Evolutionary conservation across 2,329 filamentous ascomycete genomes (phyloP), one percentile per base, ranked within the genome.

Genomic region (Alternaria sp.): DNA sequence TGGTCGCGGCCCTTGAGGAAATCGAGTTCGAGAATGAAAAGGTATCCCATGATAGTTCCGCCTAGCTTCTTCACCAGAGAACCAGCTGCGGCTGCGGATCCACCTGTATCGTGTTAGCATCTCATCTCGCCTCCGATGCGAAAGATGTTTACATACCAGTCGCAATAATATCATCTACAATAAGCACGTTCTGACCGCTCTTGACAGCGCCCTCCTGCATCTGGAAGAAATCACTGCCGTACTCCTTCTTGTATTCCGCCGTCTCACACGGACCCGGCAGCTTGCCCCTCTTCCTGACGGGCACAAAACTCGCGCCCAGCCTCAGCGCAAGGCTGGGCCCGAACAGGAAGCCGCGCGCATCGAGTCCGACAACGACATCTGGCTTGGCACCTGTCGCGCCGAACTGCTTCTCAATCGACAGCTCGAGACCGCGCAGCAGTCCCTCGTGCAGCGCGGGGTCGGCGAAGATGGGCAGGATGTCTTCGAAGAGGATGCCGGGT

Each of bases 141-240:
- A 41, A 41, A 2, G 33, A 18, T 18, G 8, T 11, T 11, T 9
- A 83, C 90, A 81, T 86, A 97, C 95, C 95, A 69, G 96, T 99
- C 61, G 96, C 96, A 84, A 99, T 98, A 78, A 99, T 97, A 80
- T 99, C 96, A 81, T 99, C 96, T 30, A 99, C 94, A 70, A 99
- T 87, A 66, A 99, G 84, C 61, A 97, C 95, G 81, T 91, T 94
- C 84, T 97, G 93, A 37, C 94, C 94, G 55, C 88, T 86, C 83
- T 92, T 90, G 75, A 99, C 90, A 47, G 91, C 90, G 81, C 92
- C 94, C 71, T 87, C 85, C 85, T 99, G 96, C 85, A 99, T 96
- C 87, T 98, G 93, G 85, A 99, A 98, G 79, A 90, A 90, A 81
- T 99, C 96, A 82, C 90, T 87, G 68, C 96, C 96, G 78, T 99